phyloP scores from a whole-genome alignment of 768 basidiomycete species.

The Pleurotus eryngii region DNA sequence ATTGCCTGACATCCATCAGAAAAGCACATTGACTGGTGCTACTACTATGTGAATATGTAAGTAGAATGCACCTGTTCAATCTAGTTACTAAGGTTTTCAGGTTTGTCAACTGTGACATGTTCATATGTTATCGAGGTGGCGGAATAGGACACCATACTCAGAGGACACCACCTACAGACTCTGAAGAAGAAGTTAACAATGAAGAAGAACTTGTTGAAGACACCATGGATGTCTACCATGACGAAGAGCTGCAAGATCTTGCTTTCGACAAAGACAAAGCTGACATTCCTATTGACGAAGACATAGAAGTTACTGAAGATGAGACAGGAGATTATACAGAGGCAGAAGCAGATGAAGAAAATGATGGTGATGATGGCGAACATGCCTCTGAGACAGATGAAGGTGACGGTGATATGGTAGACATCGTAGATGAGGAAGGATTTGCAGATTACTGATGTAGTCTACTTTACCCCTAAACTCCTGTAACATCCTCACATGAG shows the following conservation, averaged over 20 bases:
- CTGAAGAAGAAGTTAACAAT: constrained; percentile 13
- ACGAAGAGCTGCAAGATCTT: background rate
- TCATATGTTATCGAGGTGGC: constrained; percentile 19
- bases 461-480: constrained; percentile 5
- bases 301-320: background rate
- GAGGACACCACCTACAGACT: constrained; percentile 17
- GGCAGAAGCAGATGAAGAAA: background rate
- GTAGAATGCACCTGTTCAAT: background rate
- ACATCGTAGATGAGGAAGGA: background rate
- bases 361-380: background rate
- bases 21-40: constrained; percentile 22
- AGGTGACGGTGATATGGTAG: constrained; percentile 8
- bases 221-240: background rate
- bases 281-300: background rate
- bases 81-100: constrained; percentile 7
- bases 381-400: constrained; percentile 7
- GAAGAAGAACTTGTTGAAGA: background rate
- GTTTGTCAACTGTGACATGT: constrained; percentile 23
- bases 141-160: constrained; percentile 21
- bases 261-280: background rate
- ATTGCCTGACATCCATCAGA: constrained; percentile 1
- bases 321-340: background rate
- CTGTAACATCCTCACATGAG: background rate
- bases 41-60: constrained; percentile 34
- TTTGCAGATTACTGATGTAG: background rate